A percentile compares a stretch with the other conserved stretches of the same genome.
These are phyloP conservation scores for Nicotiana rustica DNA, from an alignment of 305 asterid genomes.

Conservation along the genomic window DNA sequence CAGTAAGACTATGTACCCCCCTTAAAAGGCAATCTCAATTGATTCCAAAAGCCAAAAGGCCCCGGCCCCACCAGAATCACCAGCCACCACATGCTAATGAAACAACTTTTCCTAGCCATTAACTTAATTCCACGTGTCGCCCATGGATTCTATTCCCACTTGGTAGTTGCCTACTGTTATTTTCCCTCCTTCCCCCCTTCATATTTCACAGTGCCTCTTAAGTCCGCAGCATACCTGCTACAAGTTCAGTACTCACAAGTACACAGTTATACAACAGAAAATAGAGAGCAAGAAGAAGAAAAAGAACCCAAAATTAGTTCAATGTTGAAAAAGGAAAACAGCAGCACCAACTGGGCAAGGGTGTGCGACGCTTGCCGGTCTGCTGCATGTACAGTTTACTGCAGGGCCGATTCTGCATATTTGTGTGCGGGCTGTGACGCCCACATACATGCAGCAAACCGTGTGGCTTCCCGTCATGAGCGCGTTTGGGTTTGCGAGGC, in stretches of 20 bases:
- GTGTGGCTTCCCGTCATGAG: conserved; percentile 56
- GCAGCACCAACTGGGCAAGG: conserved; percentile 49
- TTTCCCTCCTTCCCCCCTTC: conserved; percentile 28
- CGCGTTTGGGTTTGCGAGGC: conserved; percentile 70
- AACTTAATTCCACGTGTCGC: conserved; percentile 54
- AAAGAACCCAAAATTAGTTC: not conserved
- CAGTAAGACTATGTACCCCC: not conserved
- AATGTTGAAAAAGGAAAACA: conserved; percentile 59
- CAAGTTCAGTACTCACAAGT: not conserved
- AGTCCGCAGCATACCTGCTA: not conserved
- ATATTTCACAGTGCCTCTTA: not conserved
- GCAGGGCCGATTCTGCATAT: conserved; percentile 68
- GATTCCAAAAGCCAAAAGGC: conserved; percentile 47
- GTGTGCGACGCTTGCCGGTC: conserved; percentile 67
- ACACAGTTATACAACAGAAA: conserved; percentile 23
- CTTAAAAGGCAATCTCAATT: conserved; percentile 23
- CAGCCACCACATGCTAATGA: conserved; percentile 54
- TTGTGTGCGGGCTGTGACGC: conserved; percentile 71
- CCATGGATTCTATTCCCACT: conserved; percentile 44
- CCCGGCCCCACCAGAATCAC: conserved; percentile 40
- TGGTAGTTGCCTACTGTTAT: conserved; percentile 34
- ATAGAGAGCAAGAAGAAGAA: conserved; percentile 2
- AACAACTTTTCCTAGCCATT: conserved; percentile 51
- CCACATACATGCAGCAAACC: conserved; percentile 55
- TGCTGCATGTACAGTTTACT: conserved; percentile 65